Evolutionary conservation across 2,329 filamentous ascomycete species (phyloP).

Genomic region (Monilinia laxa): DNA sequence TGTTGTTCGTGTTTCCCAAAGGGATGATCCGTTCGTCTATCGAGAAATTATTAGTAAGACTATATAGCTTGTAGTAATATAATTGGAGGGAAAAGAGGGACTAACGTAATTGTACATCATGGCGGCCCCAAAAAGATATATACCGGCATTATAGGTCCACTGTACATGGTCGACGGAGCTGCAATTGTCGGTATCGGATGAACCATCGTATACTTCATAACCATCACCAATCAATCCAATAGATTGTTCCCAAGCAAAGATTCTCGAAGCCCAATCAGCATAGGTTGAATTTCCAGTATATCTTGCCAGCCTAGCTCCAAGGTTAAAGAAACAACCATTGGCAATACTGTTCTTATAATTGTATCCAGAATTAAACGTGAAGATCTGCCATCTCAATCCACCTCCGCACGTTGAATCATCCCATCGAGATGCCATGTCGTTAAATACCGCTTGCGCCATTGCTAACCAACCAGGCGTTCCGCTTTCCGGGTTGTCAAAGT

Average conservation of each 20-base stretch:
- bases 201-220: conserved; percentile 59
- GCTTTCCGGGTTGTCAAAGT: conserved; percentile 55
- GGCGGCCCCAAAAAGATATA: conserved; percentile 59
- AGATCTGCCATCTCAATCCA: conserved; percentile 82
- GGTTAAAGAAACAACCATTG: conserved; percentile 60
- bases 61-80: background rate
- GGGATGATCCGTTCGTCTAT: conserved; percentile 35
- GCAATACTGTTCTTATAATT: conserved; percentile 70
- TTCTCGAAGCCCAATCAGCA: conserved; percentile 69
- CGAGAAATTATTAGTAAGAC: conserved; percentile 18
- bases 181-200: conserved; percentile 56
- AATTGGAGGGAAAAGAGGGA: background rate
- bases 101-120: conserved; percentile 49
- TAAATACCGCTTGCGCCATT: conserved; percentile 68
- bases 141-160: conserved; percentile 68
- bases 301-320: conserved; percentile 64
- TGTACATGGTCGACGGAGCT: conserved; percentile 58
- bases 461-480: conserved; percentile 64
- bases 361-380: conserved; percentile 75
- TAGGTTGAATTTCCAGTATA: conserved; percentile 79
- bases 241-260: conserved; percentile 66
- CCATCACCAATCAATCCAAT: conserved; percentile 58
- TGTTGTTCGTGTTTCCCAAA: conserved; percentile 59
- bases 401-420: conserved; percentile 67
- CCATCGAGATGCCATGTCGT: conserved; percentile 73